Evolutionary conservation across 1,139 yeast genomes (phyloP).

Genomic region (Debaryomycetaceae sp.): DNA sequence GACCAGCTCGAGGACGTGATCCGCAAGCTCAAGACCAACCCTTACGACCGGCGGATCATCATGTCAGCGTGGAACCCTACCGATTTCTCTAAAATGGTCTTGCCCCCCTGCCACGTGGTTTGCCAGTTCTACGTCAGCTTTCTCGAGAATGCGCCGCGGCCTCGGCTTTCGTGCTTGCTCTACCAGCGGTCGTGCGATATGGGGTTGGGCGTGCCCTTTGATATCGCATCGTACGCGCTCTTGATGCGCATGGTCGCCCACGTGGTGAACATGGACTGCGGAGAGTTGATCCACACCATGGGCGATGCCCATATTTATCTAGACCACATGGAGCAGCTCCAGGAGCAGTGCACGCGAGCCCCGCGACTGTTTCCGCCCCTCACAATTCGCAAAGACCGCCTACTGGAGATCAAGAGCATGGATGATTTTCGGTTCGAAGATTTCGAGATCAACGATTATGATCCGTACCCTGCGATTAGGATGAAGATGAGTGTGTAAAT

Average conservation of each 20-base stretch:
- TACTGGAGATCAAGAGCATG: constrained; percentile 42
- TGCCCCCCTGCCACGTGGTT: constrained; percentile 97
- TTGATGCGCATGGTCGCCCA: constrained; percentile 93
- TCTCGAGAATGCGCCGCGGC: constrained; percentile 41
- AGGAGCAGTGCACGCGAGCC: constrained; percentile 60
- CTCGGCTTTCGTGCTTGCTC: constrained; percentile 72
- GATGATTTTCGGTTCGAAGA: constrained; percentile 88
- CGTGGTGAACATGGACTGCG: constrained; percentile 86
- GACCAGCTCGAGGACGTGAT: constrained; percentile 83
- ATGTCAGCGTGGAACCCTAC: constrained; percentile 98
- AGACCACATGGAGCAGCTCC: constrained; percentile 86
- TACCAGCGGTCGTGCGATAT: constrained; percentile 98
- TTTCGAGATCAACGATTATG: constrained; percentile 66
- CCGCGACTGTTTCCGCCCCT: constrained; percentile 79
- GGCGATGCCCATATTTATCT: constrained; percentile 95
- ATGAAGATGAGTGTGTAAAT: constrained; percentile 66
- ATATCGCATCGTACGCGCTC: constrained; percentile 91
- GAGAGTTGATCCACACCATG: constrained; percentile 88
- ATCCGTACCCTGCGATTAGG: constrained; percentile 74
- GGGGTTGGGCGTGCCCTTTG: constrained; percentile 98
- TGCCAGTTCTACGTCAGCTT: constrained; percentile 89
- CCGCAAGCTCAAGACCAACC: constrained; percentile 69
- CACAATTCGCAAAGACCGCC: constrained; percentile 47
- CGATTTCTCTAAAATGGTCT: constrained; percentile 85
- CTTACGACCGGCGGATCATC: constrained; percentile 88